A percentile compares a stretch with the other conserved stretches of the same genome.
Conservation (phyloP, 1,139 yeast genomes). For the Nadsonia starkeyi-henricii region DNA sequence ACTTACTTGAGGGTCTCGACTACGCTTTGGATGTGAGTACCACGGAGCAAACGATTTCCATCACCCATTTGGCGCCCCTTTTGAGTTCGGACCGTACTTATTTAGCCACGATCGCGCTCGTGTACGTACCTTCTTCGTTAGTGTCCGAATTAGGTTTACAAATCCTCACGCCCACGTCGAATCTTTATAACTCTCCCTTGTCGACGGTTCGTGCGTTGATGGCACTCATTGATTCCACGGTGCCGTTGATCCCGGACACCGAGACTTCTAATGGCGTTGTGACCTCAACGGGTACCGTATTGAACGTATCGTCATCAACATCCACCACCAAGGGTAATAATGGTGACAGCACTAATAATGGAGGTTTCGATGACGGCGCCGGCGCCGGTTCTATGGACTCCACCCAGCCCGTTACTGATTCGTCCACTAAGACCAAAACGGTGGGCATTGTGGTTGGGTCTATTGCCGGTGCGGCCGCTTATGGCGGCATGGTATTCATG, state of each 20-base stretch:
- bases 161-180: slow-evolving; percentile 21
- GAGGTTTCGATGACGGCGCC: slow-evolving; percentile 9
- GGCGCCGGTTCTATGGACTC: slow-evolving; percentile 7
- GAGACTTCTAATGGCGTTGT: slow-evolving; percentile 1
- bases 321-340: slow-evolving; percentile 1
- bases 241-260: slow-evolving; percentile 20
- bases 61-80: slow-evolving; percentile 23
- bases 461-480: slow-evolving; percentile 24
- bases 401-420: slow-evolving; percentile 5
- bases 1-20: slow-evolving; percentile 27
- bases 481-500: slow-evolving; percentile 25
- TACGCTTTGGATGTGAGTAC: slow-evolving; percentile 24
- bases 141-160: slow-evolving; percentile 18
- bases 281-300: slow-evolving; percentile 1
- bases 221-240: slow-evolving; percentile 26
- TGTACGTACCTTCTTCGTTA: slow-evolving; percentile 23
- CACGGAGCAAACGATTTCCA: slow-evolving; percentile 7
- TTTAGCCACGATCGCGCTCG: slow-evolving; percentile 26
- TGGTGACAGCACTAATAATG: background rate
- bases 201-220: slow-evolving; percentile 22
- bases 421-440: slow-evolving; percentile 14
- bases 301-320: slow-evolving; percentile 2
- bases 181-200: slow-evolving; percentile 23
- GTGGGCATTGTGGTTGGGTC: slow-evolving; percentile 29
- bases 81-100: slow-evolving; percentile 19